phyloP scores from a whole-genome alignment of 1,139 yeast genomes.

The Sugiyamaella xylanicola region DNA sequence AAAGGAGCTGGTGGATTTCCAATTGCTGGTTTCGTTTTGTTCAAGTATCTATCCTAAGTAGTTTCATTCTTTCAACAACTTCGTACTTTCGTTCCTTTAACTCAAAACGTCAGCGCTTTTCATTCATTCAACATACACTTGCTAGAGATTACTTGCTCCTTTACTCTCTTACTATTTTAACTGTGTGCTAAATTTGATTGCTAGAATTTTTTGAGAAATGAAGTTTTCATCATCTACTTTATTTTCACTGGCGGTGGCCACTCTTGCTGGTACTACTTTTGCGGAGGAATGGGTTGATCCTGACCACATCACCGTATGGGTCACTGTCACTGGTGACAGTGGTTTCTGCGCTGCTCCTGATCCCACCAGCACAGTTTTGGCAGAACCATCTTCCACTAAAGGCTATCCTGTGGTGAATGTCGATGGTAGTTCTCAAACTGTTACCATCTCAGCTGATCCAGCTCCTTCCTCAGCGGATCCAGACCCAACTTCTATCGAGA shows the following conservation, averaged over 20 bases:
- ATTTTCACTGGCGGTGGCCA: constrained; percentile 17
- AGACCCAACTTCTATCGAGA: constrained; percentile 8
- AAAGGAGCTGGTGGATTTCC: neutral
- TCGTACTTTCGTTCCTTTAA: neutral
- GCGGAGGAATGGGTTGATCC: constrained; percentile 21
- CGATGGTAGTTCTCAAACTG: constrained; percentile 30
- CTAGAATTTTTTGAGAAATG: constrained; percentile 5
- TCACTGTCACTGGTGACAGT: constrained; percentile 33
- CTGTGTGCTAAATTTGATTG: neutral
- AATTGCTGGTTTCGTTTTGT: neutral
- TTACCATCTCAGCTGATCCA: constrained; percentile 17
- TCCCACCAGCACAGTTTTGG: constrained; percentile 19
- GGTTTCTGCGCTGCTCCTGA: constrained; percentile 26
- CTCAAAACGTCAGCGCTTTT: neutral
- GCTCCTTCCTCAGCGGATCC: constrained; percentile 12
- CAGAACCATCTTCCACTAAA: constrained; percentile 17
- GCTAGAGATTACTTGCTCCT: too few species aligned
- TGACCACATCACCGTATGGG: constrained; percentile 29
- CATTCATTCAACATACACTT: too few species aligned
- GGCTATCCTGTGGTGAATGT: constrained; percentile 33
- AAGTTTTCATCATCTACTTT: constrained; percentile 11
- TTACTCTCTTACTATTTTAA: neutral
- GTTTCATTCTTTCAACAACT: neutral
- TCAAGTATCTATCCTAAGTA: neutral
- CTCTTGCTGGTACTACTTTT: constrained; percentile 15